Conservation (phyloP, 352 stramenopile species). For the Blastocystis sp. region DNA sequence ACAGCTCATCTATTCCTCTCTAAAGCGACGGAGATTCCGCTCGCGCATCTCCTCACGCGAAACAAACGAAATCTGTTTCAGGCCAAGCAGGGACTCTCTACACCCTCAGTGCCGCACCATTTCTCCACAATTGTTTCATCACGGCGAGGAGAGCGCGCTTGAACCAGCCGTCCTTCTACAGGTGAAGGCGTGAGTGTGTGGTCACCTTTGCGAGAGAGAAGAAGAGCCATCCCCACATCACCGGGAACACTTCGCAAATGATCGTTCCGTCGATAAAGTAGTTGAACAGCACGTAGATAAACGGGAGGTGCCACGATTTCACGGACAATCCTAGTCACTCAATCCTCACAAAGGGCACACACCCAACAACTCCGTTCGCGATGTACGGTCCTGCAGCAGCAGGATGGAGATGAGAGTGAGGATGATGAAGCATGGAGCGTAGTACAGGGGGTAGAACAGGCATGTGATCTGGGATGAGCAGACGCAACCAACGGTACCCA, state of each 20-base stretch:
- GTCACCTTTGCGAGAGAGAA: constrained; percentile 1
- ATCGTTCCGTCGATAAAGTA: background rate
- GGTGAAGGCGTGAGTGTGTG: background rate
- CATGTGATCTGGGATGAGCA: background rate
- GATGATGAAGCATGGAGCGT: constrained; percentile 38
- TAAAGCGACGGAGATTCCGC: too few relatives aligned
- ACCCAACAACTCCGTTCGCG: background rate
- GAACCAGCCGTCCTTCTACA: background rate
- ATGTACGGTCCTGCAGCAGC: background rate
- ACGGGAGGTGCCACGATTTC: background rate
- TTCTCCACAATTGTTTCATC: background rate
- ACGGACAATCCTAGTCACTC: background rate
- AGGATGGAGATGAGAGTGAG: constrained; percentile 4
- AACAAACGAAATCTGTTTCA: too few relatives aligned
- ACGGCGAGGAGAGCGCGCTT: background rate
- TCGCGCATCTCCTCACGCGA: too few relatives aligned
- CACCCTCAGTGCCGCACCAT: background rate
- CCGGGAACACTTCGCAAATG: constrained; percentile 2
- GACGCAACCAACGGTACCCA: background rate
- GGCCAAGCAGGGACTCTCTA: background rate
- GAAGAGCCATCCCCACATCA: constrained; percentile 12
- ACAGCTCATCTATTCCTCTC: too few relatives aligned
- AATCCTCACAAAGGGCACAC: background rate
- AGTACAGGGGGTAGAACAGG: constrained; percentile 44
- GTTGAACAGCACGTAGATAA: constrained; percentile 6